Evolutionary conservation across 2,329 filamentous ascomycete species (phyloP), one percentile per base, ranked within the genome.

Genomic region (Aureobasidium sp.): DNA sequence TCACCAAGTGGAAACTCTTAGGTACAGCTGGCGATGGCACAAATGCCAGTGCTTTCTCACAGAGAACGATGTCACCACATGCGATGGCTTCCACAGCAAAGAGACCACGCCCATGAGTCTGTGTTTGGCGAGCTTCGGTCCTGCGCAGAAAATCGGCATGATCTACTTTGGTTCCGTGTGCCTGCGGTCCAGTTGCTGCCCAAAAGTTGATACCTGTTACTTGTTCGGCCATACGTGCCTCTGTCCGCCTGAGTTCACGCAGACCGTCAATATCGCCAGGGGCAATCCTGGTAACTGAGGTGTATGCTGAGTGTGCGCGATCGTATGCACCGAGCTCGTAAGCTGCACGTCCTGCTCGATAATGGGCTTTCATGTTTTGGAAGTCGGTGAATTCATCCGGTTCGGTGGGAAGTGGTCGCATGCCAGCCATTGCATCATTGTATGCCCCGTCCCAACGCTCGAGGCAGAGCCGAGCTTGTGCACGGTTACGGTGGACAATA

Each of bases 41-140:
- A 42, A 53, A 61, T 26, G 44, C 56, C 26, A 59, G 20, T 0
- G 69, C 68, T 39, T 71, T 70, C 60, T 72, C 66, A 10, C 62
- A 47, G 10, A 63, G 60, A 9, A 67, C 47, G 6, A 64, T 51
- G 6, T 61, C 57, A 13, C 57, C 57, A 29, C 36, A 51, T 32
- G 36, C n/a, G 7, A 61, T 61, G 27, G 36, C 17, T 44, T 61
- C 36, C 5, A 47, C 37, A 12, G 57, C 57, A n/a, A 61, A 61
- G 7, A 61, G 5, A 5, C 57, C 57, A n/a, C 61, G 23, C 56
- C 64, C 6, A 63, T 61, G 8, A 50, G 48, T 17, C 9, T 26
- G 7, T 6, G 37, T 44, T 3, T 26, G 46, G 3, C 46, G 56
- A 2, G 57, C 37, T 52, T 57, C 41, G 1, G 51, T 59, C 12